A percentile compares a stretch with the other conserved stretches of the same genome.
phyloP scores from a whole-genome alignment of 768 basidiomycete genomes.

The Suillus brevipes region DNA sequence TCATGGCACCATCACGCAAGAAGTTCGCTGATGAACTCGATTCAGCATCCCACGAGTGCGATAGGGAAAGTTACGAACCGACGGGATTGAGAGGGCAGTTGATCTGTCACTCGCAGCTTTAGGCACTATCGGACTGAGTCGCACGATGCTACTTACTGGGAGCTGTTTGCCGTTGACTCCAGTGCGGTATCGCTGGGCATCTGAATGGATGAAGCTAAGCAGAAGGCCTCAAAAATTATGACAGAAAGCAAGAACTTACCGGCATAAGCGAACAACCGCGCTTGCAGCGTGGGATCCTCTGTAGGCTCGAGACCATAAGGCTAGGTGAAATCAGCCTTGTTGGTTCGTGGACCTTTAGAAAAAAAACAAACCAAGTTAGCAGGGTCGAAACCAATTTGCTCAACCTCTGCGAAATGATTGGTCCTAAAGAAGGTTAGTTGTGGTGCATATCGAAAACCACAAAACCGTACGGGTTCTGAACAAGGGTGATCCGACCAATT shows the following conservation, averaged over 20 bases:
- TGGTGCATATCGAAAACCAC: slow-evolving; percentile 1
- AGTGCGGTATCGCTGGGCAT: slow-evolving; percentile 41
- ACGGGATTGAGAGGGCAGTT: slow-evolving; percentile 41
- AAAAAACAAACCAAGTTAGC: slow-evolving; percentile 42
- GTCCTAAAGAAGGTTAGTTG: slow-evolving; percentile 4
- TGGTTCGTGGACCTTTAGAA: background rate
- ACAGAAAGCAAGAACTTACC: slow-evolving; percentile 28
- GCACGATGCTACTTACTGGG: slow-evolving; percentile 22
- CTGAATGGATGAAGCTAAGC: slow-evolving; percentile 13
- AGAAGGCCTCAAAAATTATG: background rate
- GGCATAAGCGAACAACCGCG: slow-evolving; percentile 57
- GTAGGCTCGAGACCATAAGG: slow-evolving; percentile 45
- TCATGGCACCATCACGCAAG: slow-evolving; percentile 41
- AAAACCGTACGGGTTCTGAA: slow-evolving; percentile 36
- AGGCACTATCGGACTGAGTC: background rate
- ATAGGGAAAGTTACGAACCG: slow-evolving; percentile 23
- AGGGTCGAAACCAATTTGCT: slow-evolving; percentile 50
- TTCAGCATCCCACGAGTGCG: background rate
- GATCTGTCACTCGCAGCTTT: slow-evolving; percentile 18
- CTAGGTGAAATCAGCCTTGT: slow-evolving; percentile 2
- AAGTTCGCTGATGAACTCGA: slow-evolving; percentile 33
- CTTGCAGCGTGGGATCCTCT: slow-evolving; percentile 59
- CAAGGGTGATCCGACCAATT: slow-evolving; percentile 39
- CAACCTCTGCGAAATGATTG: slow-evolving; percentile 39
- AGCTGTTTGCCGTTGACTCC: slow-evolving; percentile 41